phyloP scores from a whole-genome alignment of 176 grass and related monocot genomes.

The Echinochloa phyllopogon region DNA sequence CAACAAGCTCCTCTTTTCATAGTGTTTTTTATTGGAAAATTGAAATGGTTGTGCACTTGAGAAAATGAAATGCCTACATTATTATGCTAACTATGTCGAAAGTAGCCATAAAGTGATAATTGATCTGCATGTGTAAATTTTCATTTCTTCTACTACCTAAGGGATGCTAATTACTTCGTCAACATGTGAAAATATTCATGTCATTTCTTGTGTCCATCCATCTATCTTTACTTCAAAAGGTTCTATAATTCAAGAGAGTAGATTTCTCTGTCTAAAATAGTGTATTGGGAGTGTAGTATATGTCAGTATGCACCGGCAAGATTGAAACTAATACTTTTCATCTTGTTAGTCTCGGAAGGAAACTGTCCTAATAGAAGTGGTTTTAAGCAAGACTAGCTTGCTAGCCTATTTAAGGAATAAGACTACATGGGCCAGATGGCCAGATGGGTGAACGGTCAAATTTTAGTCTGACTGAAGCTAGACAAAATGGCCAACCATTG shows the following conservation, averaged over 20 bases:
- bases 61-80: not conserved
- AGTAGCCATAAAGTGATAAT: slow-evolving; percentile 1
- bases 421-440: slow-evolving; percentile 1
- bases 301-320: not conserved
- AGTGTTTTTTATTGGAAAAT: slow-evolving; percentile 20
- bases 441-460: slow-evolving; percentile 13
- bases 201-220: not conserved
- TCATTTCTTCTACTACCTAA: not conserved
- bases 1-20: not conserved
- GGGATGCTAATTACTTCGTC: not conserved
- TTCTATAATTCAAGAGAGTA: not conserved
- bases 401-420: slow-evolving; percentile 1
- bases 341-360: not conserved
- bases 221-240: not conserved
- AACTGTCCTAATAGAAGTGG: no score
- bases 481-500: not conserved
- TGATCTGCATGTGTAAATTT: not conserved
- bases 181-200: not conserved
- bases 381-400: not conserved
- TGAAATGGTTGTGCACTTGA: slow-evolving; percentile 1
- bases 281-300: not conserved
- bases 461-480: not conserved
- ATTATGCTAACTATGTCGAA: slow-evolving; percentile 8
- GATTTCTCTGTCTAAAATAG: not conserved
- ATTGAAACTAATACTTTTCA: not conserved